Conservation (phyloP, 139 green algal genomes). For the Desmodesmus armatus region DNA sequence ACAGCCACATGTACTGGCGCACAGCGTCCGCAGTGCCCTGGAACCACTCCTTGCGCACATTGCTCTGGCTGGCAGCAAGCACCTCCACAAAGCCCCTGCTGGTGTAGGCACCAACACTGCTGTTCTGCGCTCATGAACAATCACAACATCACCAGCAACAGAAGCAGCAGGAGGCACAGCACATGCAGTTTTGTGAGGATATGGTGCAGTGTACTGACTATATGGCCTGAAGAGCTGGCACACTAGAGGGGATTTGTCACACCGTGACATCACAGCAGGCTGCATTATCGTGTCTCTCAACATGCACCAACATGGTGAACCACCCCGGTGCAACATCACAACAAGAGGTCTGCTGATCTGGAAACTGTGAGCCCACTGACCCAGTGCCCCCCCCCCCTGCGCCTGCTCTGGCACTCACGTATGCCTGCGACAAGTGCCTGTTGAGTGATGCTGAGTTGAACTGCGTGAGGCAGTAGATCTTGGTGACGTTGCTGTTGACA, state of each 20-base stretch:
- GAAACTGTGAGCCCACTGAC: too few species aligned
- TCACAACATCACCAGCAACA: background rate
- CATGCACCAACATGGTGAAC: too few species aligned
- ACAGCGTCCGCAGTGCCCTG: conserved; percentile 98
- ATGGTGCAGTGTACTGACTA: too few species aligned
- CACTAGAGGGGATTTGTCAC: too few species aligned
- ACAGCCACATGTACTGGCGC: conserved; percentile 99
- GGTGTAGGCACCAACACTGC: conserved; percentile 89
- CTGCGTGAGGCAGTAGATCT: conserved; percentile 99
- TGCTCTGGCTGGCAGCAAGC: conserved; percentile 94
- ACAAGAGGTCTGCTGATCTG: background rate
- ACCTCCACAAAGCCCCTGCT: conserved; percentile 98
- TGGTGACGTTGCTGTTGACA: conserved; percentile 99
- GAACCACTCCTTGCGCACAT: conserved; percentile 96
- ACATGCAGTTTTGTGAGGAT: too few species aligned
- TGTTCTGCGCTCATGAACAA: conserved; percentile 72
- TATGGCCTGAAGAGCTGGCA: too few species aligned
- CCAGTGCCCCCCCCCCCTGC: too few species aligned
- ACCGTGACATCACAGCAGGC: too few species aligned
- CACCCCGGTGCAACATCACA: background rate
- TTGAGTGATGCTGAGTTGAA: conserved; percentile 99
- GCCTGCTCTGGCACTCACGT: conserved; percentile 74
- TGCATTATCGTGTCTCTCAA: too few species aligned
- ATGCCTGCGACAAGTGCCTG: conserved; percentile 96
- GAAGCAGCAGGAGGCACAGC: background rate